These are phyloP conservation scores for Ophiostoma quercus DNA, from an alignment of 2,329 filamentous ascomycete genomes.

Conservation along the genomic window DNA sequence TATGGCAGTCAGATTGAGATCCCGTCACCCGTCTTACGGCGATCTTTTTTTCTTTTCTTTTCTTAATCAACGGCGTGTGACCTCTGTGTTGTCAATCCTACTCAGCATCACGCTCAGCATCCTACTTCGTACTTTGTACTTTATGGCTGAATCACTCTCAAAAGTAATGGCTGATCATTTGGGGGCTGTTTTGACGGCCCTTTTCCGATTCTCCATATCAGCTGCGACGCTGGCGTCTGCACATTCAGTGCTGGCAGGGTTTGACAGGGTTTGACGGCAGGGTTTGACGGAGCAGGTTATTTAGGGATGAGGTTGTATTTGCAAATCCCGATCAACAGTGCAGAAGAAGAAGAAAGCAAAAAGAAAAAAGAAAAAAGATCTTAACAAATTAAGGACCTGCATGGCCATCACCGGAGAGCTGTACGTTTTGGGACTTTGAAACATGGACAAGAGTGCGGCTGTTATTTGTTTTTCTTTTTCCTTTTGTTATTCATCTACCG, in stretches of 20 bases:
- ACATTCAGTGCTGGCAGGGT: too few species aligned
- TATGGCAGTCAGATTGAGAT: background rate
- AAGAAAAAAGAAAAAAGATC: background rate
- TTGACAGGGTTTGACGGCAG: background rate
- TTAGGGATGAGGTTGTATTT: background rate
- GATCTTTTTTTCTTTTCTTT: background rate
- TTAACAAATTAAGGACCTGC: background rate
- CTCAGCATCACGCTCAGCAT: background rate
- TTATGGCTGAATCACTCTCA: background rate
- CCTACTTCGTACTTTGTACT: too few species aligned
- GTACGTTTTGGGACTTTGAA: slow-evolving; percentile 1
- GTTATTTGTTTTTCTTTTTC: background rate
- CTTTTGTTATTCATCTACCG: background rate
- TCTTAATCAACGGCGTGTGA: background rate
- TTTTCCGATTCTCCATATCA: background rate
- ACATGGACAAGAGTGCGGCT: slow-evolving; percentile 2
- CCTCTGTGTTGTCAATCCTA: background rate
- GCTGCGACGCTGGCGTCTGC: background rate
- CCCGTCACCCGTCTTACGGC: background rate
- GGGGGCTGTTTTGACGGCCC: slow-evolving; percentile 1
- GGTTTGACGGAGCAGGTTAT: background rate
- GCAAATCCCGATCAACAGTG: slow-evolving; percentile 9
- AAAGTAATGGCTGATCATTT: background rate
- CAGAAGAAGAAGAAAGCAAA: background rate
- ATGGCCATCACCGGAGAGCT: slow-evolving; percentile 1